Evolutionary conservation across 1,139 yeast genomes (phyloP).

Genomic region (Blastobotrys malaysiensis): DNA sequence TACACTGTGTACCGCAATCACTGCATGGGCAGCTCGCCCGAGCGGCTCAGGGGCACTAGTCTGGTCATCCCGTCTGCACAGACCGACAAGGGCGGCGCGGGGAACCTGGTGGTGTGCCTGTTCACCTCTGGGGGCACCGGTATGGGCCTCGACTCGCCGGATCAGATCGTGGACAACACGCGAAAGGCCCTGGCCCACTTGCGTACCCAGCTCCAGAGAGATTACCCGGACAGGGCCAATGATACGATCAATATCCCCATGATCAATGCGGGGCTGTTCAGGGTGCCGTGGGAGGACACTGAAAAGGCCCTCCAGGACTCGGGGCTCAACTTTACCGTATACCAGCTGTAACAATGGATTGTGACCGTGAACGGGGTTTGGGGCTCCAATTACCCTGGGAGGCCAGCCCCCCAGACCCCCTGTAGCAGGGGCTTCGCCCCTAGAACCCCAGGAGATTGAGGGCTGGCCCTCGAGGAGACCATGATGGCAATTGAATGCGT

Average conservation of each 20-base stretch:
- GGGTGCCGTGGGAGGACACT: slow-evolving; percentile 72
- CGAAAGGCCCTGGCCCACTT: slow-evolving; percentile 45
- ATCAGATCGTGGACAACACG: slow-evolving; percentile 47
- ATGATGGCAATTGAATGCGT: too few species aligned
- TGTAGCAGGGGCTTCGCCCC: too few species aligned
- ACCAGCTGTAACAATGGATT: slow-evolving; percentile 23
- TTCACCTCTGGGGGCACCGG: slow-evolving; percentile 52
- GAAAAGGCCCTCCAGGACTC: slow-evolving; percentile 43
- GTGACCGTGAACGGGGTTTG: too few species aligned
- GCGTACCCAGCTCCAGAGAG: slow-evolving; percentile 34
- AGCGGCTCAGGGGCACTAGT: slow-evolving; percentile 49
- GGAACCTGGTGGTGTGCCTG: slow-evolving; percentile 48
- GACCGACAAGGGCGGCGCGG: slow-evolving; percentile 30
- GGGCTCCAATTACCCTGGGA: too few species aligned
- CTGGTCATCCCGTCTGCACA: slow-evolving; percentile 42
- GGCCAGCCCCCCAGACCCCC: too few species aligned
- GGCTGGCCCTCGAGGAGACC: too few species aligned
- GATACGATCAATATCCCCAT: slow-evolving; percentile 55
- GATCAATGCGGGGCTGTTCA: slow-evolving; percentile 75
- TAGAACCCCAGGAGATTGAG: too few species aligned
- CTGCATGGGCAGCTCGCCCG: slow-evolving; percentile 37
- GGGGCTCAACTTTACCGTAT: slow-evolving; percentile 41
- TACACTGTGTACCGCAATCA: slow-evolving; percentile 44
- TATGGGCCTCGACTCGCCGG: slow-evolving; percentile 37
- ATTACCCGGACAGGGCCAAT: background rate